A percentile compares a stretch with the other conserved stretches of the same genome.
Evolutionary conservation across 768 basidiomycete species (phyloP).

Genomic region (Myochromella boudieri): DNA sequence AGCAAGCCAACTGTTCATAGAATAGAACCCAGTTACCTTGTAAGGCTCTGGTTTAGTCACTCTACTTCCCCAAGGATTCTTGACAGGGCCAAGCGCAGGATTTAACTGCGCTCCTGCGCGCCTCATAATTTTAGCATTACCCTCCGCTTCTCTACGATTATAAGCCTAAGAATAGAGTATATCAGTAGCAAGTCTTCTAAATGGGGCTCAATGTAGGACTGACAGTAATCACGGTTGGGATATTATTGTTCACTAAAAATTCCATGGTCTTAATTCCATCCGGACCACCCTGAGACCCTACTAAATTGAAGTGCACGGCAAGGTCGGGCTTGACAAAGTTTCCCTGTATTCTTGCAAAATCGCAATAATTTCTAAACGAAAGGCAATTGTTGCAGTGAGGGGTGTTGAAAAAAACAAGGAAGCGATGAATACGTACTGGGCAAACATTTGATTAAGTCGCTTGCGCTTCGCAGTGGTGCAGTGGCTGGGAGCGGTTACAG

Average conservation of each 20-base stretch:
- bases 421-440: slow-evolving; percentile 21
- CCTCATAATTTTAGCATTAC: too few relatives aligned
- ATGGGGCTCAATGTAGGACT: neutral
- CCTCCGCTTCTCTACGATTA: too few relatives aligned
- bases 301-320: slow-evolving; percentile 36
- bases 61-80: too few relatives aligned
- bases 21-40: too few relatives aligned
- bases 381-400: neutral
- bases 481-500: slow-evolving; percentile 24
- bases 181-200: too few relatives aligned
- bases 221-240: slow-evolving; percentile 35
- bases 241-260: slow-evolving; percentile 23
- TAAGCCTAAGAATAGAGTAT: too few relatives aligned
- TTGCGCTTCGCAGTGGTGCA: slow-evolving; percentile 24
- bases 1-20: too few relatives aligned
- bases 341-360: slow-evolving; percentile 17
- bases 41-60: slow-evolving; percentile 27
- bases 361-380: slow-evolving; percentile 31
- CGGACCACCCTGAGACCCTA: slow-evolving; percentile 16
- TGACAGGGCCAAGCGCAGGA: too few relatives aligned
- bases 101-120: too few relatives aligned
- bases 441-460: slow-evolving; percentile 21
- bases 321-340: slow-evolving; percentile 29
- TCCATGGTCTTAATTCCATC: slow-evolving; percentile 27
- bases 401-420: neutral